phyloP scores from a whole-genome alignment of 1,139 yeast species.

The Hansenula lynferdii region DNA sequence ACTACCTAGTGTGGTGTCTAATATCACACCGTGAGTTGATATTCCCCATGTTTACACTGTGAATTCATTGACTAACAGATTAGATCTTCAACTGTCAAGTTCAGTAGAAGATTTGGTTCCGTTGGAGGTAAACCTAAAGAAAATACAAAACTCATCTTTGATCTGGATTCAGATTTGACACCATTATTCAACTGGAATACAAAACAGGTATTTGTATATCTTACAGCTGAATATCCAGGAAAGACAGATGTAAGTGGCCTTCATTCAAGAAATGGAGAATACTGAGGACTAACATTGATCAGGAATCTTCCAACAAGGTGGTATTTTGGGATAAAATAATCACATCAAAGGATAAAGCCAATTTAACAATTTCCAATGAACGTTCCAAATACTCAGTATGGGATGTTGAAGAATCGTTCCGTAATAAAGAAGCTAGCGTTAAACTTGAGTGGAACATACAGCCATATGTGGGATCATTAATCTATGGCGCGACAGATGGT shows the following conservation, averaged over 20 bases:
- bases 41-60: too few species aligned
- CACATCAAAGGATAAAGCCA: constrained; percentile 51
- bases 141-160: constrained; percentile 68
- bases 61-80: too few species aligned
- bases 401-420: constrained; percentile 71
- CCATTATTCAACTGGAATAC: constrained; percentile 96
- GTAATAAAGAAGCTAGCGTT: constrained; percentile 63
- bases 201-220: constrained; percentile 84
- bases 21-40: constrained; percentile 35
- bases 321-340: constrained; percentile 92
- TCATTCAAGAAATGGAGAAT: constrained; percentile 3
- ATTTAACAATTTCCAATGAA: constrained; percentile 43
- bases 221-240: constrained; percentile 86
- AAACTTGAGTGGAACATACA: constrained; percentile 88
- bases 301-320: constrained; percentile 53
- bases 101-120: constrained; percentile 73
- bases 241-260: constrained; percentile 24
- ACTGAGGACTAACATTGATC: constrained; percentile 15
- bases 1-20: constrained; percentile 35
- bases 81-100: constrained; percentile 39
- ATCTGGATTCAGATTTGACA: constrained; percentile 62
- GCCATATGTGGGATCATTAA: constrained; percentile 80
- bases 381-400: constrained; percentile 81
- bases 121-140: constrained; percentile 69
- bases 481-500: constrained; percentile 58